Evolutionary conservation across 1,284 basidiomycete genomes (phyloP), one percentile per base, ranked within the genome.

Genomic region (Ustilago loliicola): DNA sequence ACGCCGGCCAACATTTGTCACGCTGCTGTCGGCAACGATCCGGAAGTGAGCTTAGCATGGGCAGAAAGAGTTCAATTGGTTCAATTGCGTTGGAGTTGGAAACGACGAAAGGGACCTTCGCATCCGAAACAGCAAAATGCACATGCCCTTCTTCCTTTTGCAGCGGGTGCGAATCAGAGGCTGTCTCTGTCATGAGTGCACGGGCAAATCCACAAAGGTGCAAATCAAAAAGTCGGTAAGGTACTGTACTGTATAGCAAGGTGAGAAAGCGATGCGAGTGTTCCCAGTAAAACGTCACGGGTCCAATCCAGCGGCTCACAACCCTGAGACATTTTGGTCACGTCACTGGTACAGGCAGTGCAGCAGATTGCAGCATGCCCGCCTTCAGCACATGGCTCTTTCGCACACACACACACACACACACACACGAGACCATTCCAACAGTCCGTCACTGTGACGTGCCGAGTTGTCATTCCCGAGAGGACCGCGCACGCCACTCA

Each of bases 401-500:
- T 38, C 13, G 17, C 36, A 38, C 15, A 10, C 9, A 10, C 5
- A 7, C 5, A 34, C 32, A 11, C 32, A 7, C 11, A 34, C 7
- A 42, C 9, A 19, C 40, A 42, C 40, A 19, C 40, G 21, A 21
- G 19, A 10, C 17, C 40, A 21, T 47, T 38, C 36, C 36, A 38
- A 3, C 40, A 42, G 40, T 42, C 40, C n/a, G 8, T 21, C 45
- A 21, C 8, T 47, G 50, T 51, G 50, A 51, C 50, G 50, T 51
- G 50, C 23, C 50, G 50, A 51, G 25, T 4, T 30, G 50, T 51
- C 50, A 27, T 30, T 30, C 27, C n/a, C 45, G n/a, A 47, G 8
- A 23, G 23, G 23, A 47, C 45, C n/a, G 45, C 45, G 45, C 45
- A 47, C 45, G 45, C 45, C 45, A 47, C 45, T 47, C 45, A 47